Conservation (phyloP, 345 rosid genomes). For the Syzygium oleosum region DNA sequence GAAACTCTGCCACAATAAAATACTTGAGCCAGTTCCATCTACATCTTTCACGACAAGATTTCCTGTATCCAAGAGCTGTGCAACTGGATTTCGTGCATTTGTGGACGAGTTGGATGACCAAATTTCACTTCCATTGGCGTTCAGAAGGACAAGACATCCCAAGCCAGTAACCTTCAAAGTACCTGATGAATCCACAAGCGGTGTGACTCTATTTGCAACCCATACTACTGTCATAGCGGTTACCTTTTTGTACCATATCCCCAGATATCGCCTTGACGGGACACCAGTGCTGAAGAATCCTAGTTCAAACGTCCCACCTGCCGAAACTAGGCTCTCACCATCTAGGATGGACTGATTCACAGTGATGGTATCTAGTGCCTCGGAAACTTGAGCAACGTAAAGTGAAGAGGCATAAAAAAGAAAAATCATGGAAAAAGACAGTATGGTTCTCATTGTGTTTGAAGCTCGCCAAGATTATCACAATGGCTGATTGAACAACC, state of each 20-base stretch:
- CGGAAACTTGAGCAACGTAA: not conserved
- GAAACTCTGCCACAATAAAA: conserved; percentile 54
- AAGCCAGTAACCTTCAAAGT: not conserved
- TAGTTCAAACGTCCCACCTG: conserved; percentile 12
- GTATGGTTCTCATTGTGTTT: not conserved
- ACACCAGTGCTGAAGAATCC: conserved; percentile 18
- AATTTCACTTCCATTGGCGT: not conserved
- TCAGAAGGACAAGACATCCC: not conserved
- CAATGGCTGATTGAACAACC: too few species aligned
- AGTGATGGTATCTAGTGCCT: conserved; percentile 6
- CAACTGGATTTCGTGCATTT: conserved; percentile 4
- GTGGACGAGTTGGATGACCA: not conserved
- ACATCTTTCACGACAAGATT: conserved; percentile 30
- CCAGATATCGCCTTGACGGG: conserved; percentile 10
- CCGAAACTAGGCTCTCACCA: conserved; percentile 13
- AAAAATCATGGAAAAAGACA: not conserved
- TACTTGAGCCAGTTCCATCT: not conserved
- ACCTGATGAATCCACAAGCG: not conserved
- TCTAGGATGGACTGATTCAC: conserved; percentile 6
- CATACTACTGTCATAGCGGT: conserved; percentile 5
- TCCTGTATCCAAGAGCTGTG: conserved; percentile 36
- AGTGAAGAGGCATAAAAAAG: too few species aligned
- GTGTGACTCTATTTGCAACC: conserved; percentile 7
- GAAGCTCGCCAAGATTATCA: not conserved
- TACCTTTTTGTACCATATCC: conserved; percentile 22